Percentiles rank a stretch among this genome's conserved stretches.
phyloP scores from a whole-genome alignment of 345 rosid genomes.

The Corymbia maculata region DNA sequence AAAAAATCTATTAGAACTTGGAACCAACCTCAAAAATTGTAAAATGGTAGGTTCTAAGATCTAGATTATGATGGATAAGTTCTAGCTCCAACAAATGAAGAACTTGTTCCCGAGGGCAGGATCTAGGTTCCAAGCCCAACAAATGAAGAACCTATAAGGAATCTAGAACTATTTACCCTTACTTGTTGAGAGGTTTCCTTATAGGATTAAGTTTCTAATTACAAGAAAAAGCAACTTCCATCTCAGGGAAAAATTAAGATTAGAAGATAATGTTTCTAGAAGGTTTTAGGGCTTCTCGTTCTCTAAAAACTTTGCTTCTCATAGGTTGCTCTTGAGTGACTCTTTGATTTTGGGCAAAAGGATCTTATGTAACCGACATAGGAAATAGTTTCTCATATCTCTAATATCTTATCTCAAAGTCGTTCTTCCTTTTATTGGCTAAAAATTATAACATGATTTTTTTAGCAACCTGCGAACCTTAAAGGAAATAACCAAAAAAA shows the following conservation, averaged over 20 bases:
- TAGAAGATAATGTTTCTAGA: background rate
- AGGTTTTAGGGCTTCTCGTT: background rate
- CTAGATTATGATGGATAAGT: no score
- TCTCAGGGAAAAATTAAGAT: background rate
- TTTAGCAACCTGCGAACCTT: no score
- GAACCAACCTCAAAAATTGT: rapidly evolving
- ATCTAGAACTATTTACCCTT: rapidly evolving
- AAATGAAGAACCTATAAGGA: rapidly evolving
- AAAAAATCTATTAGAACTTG: no score
- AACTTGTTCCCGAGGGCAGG: rapidly evolving
- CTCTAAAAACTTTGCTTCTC: background rate
- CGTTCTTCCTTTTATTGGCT: no score
- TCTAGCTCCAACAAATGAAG: no score
- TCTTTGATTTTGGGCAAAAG: background rate
- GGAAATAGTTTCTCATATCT: background rate
- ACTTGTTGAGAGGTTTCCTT: no score
- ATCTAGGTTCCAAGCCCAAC: rapidly evolving
- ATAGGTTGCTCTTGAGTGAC: background rate
- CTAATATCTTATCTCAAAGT: no score
- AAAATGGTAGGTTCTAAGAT: no score
- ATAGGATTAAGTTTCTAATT: background rate
- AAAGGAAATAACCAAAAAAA: no score
- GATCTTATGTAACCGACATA: background rate
- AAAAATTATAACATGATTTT: no score
- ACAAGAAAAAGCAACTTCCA: background rate